Base-by-base conservation (phyloP, 2,329 filamentous ascomycete genomes). In the Paracoccidioides lutzii region DNA sequence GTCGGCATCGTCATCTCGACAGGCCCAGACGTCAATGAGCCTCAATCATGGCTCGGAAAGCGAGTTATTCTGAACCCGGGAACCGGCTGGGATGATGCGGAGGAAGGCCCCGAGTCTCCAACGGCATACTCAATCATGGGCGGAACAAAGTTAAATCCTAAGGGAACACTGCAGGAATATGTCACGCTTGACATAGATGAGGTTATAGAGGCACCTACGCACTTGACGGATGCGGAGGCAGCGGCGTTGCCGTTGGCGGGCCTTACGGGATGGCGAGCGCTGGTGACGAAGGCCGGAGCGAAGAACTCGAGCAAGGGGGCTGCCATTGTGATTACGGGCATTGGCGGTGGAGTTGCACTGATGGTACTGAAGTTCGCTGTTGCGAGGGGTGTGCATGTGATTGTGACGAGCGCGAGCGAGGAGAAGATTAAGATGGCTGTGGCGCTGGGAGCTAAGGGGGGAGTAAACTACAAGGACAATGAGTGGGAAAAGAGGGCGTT, bases 341-440 rank as follows among this genome's bases (percentile, higher is more conserved):
- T 97, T 69, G 91, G 91, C 0, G 91, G 91, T 40, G 91, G 91
- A 45, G 91, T 96, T 0, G 91, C 91, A 38, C 74, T 96, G 55
- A 84, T 88, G 75, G 85, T 81, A 5, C 74, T 96, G 62, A 78
- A 88, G 68, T 95, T 95, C 71, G 90, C 82, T 9, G 82, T 84
- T 10, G 88, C 81, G 8, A 73, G 82, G 61, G 87, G 89, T 41
- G 81, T 84, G 63, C 82, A 84, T 67, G 85, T 91, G n/a, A 95
- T 78, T 66, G 89, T 95, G 55, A 91, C 85, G 1, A 88, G 84
- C 55, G 83, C 87, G 7, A 84, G 82, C 60, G 71, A 81, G 60
- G 82, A 79, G 63, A 95, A 95, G 78, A 81, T 97, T 58, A 77
- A 80, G 50, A 83, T 79, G 66, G 89, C 90, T 1, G 60, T 73